phyloP scores from a whole-genome alignment of 2,329 filamentous ascomycete genomes.

The Pestalotiopsis sp. region DNA sequence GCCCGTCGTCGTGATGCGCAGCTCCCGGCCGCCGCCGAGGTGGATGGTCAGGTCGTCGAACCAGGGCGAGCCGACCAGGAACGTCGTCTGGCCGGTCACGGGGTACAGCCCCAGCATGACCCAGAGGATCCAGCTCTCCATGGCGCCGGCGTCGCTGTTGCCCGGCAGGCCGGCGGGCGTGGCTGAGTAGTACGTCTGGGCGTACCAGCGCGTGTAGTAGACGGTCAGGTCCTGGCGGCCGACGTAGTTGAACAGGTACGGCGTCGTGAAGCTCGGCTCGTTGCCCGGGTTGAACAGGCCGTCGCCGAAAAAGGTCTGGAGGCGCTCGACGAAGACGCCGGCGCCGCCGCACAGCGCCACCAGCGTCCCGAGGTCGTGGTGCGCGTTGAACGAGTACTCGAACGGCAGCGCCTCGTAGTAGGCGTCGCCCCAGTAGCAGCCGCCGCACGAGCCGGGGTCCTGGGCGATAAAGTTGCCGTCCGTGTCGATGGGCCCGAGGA shows the following conservation, averaged over 20 bases:
- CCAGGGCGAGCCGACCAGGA: slow-evolving; percentile 67
- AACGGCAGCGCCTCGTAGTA: slow-evolving; percentile 65
- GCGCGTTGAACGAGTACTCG: slow-evolving; percentile 70
- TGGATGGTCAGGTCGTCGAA: slow-evolving; percentile 61
- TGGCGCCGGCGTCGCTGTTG: slow-evolving; percentile 72
- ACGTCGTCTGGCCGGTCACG: slow-evolving; percentile 69
- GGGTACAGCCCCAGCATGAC: slow-evolving; percentile 71
- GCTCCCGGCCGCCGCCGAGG: slow-evolving; percentile 54
- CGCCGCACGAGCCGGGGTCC: slow-evolving; percentile 61
- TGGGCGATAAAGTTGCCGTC: slow-evolving; percentile 54
- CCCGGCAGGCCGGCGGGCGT: slow-evolving; percentile 63
- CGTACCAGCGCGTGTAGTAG: slow-evolving; percentile 57
- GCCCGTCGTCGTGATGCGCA: slow-evolving; percentile 57
- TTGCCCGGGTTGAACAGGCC: slow-evolving; percentile 69
- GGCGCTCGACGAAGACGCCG: slow-evolving; percentile 55
- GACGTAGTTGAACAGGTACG: slow-evolving; percentile 71
- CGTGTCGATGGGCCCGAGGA: slow-evolving; percentile 62
- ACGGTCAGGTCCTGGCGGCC: slow-evolving; percentile 65
- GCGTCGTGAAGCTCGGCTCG: slow-evolving; percentile 67
- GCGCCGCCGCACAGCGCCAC: slow-evolving; percentile 58
- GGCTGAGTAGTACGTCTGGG: slow-evolving; percentile 60
- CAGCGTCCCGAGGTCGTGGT: slow-evolving; percentile 63
- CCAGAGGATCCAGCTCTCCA: slow-evolving; percentile 73
- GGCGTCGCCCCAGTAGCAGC: slow-evolving; percentile 67
- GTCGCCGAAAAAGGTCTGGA: slow-evolving; percentile 63